phyloP scores from a whole-genome alignment of 495 filamentous ascomycete species.

The Lophium mytilinum region DNA sequence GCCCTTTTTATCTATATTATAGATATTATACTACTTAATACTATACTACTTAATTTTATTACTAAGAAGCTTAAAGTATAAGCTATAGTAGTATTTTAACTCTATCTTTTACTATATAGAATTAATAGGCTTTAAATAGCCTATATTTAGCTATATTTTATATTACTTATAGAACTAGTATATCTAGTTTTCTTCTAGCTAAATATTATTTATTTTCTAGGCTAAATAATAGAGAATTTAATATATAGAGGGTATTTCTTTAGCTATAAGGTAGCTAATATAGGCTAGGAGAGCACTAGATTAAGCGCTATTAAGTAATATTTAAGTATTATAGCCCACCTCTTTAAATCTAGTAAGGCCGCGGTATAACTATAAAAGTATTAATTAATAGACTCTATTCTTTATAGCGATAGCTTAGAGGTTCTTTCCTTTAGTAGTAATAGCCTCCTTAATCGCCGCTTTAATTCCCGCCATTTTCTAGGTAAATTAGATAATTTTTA shows the following conservation, averaged over 20 bases:
- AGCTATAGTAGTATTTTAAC: not conserved
- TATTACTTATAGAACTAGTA: not conserved
- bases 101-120: not conserved
- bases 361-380: not conserved
- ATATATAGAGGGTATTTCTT: not conserved
- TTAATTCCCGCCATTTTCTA: not conserved
- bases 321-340: not conserved
- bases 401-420: not conserved
- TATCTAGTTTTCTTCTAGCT: not conserved
- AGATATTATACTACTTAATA: no score
- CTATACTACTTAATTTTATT: not conserved
- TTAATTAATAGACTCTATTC: not conserved
- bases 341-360: not conserved
- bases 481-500: no score
- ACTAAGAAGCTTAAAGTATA: constrained; percentile 16
- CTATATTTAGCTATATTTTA: not conserved
- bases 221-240: not conserved
- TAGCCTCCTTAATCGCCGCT: not conserved
- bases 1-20: no score
- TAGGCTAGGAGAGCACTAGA: not conserved
- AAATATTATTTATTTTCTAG: not conserved
- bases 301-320: not conserved
- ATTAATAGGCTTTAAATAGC: not conserved
- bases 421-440: not conserved
- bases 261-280: not conserved